Conservation (phyloP, 2,329 filamentous ascomycete species). For the Cercospora sp. region DNA sequence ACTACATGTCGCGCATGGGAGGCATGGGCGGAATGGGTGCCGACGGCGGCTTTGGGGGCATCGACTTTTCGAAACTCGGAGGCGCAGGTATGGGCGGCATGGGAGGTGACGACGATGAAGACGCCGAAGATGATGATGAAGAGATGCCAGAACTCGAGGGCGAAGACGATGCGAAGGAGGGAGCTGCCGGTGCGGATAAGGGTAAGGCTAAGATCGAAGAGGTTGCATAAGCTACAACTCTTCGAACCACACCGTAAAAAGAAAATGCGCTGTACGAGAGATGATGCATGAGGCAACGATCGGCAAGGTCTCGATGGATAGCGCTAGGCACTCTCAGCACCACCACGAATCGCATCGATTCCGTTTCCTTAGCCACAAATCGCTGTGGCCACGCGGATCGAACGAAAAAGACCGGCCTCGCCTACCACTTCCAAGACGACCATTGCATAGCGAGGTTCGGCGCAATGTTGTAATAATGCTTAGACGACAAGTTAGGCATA, state of each 20-base stretch:
- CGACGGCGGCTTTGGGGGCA: conserved; percentile 34
- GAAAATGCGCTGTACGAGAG: neutral
- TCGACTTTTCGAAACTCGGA: conserved; percentile 48
- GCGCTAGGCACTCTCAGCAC: neutral
- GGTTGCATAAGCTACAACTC: conserved; percentile 39
- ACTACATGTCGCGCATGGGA: conserved; percentile 54
- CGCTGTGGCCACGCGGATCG: neutral
- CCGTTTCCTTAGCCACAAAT: neutral
- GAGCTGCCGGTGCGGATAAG: conserved; percentile 35
- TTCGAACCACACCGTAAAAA: neutral
- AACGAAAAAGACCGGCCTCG: neutral
- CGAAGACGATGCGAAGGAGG: conserved; percentile 47
- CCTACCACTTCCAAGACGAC: neutral
- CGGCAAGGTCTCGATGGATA: conserved; percentile 1
- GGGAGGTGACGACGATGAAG: conserved; percentile 49
- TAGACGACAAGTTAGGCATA: neutral
- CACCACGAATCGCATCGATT: conserved; percentile 1
- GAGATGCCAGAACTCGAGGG: conserved; percentile 76
- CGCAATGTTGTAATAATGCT: conserved; percentile 1
- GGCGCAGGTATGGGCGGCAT: conserved; percentile 57
- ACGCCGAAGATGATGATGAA: conserved; percentile 73
- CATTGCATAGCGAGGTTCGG: neutral
- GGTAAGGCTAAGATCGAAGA: conserved; percentile 48
- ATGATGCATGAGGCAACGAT: conserved; percentile 4
- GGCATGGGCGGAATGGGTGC: conserved; percentile 46